Evolutionary conservation across 441 rosid genomes (phyloP).

Genomic region (Metrosideros polymorpha): DNA sequence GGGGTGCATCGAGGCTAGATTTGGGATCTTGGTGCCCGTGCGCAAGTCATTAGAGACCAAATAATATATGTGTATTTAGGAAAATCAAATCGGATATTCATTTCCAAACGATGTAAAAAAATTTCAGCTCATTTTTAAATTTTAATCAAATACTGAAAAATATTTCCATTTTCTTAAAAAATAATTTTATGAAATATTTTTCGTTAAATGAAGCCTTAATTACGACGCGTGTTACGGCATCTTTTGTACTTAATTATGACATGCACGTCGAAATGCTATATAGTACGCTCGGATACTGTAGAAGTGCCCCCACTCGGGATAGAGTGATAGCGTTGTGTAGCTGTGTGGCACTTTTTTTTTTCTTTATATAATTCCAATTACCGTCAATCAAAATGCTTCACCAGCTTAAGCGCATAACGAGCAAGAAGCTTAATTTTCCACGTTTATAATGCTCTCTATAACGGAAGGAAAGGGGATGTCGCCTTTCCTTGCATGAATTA

Average conservation of each 20-base stretch:
- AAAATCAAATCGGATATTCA: neutral
- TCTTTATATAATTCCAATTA: no score
- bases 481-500: neutral
- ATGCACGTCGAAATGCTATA: neutral
- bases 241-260: neutral
- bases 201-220: neutral
- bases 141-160: neutral
- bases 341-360: neutral
- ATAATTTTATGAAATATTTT: neutral
- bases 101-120: neutral
- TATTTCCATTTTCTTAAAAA: neutral
- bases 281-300: neutral
- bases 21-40: neutral
- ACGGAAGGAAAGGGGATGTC: no score
- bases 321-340: neutral
- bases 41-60: accelerated
- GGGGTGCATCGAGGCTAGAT: neutral
- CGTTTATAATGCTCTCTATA: no score
- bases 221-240: accelerated
- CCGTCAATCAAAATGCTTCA: neutral
- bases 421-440: neutral
- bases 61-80: neutral
- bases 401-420: no score
- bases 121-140: neutral
- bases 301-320: no score